Evolutionary conservation across 352 stramenopile genomes (phyloP).

Genomic region (Phytopythium ostracodes): DNA sequence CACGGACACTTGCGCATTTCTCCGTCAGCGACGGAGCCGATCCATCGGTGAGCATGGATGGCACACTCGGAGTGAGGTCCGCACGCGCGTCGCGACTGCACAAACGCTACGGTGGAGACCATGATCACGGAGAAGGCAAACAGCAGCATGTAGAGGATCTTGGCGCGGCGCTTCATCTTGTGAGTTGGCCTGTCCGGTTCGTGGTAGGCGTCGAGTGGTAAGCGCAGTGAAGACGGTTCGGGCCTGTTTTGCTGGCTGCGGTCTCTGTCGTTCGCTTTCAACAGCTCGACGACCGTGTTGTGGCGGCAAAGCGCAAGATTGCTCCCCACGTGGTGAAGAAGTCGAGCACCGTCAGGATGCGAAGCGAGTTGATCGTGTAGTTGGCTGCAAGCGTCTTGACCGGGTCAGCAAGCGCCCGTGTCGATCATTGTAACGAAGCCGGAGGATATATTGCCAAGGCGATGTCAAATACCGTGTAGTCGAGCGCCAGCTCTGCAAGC

Average conservation of each 20-base stretch:
- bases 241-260: background rate
- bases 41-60: conserved; percentile 19
- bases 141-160: conserved; percentile 9
- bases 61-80: conserved; percentile 12
- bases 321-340: conserved; percentile 29
- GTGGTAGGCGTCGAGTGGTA: background rate
- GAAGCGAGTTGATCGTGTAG: conserved; percentile 25
- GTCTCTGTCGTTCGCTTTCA: background rate
- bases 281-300: conserved; percentile 13
- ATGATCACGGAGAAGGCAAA: conserved; percentile 13
- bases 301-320: conserved; percentile 22
- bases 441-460: conserved; percentile 10
- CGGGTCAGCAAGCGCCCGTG: conserved; percentile 19
- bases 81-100: conserved; percentile 16
- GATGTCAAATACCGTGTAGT: conserved; percentile 15
- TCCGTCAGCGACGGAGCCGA: background rate
- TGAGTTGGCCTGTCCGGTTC: background rate
- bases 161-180: conserved; percentile 1
- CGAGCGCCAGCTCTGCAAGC: conserved; percentile 22
- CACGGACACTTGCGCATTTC: conserved; percentile 26
- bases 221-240: background rate
- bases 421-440: conserved; percentile 20
- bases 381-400: conserved; percentile 13
- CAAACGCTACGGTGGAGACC: conserved; percentile 8
- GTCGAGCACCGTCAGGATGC: conserved; percentile 17